These are phyloP conservation scores for Clarireedia homoeocarpa DNA, from an alignment of 2,329 filamentous ascomycete genomes.

Conservation along the genomic window DNA sequence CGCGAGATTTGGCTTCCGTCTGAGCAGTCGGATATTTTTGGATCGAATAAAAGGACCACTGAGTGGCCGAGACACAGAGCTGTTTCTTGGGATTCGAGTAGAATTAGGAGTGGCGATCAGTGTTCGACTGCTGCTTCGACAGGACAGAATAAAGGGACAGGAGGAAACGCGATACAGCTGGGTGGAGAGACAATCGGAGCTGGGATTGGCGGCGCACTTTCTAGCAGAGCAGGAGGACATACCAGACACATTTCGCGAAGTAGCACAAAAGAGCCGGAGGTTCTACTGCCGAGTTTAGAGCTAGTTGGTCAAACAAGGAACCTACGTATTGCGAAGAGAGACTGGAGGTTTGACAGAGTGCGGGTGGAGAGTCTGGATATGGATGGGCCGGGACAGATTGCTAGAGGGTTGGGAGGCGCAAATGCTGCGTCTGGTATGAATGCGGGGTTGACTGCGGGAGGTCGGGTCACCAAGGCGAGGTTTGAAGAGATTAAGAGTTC, in stretches of 20 bases:
- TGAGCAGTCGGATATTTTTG: slow-evolving; percentile 38
- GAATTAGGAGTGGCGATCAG: background rate
- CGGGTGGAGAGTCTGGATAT: slow-evolving; percentile 77
- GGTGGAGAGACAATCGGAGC: no score
- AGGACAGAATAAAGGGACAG: slow-evolving; percentile 12
- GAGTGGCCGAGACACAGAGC: slow-evolving; percentile 20
- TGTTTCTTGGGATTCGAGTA: background rate
- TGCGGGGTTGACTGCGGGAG: slow-evolving; percentile 35
- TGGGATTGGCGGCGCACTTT: no score
- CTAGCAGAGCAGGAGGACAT: no score
- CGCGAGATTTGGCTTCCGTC: slow-evolving; percentile 43
- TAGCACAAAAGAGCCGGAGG: background rate
- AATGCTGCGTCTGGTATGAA: slow-evolving; percentile 17
- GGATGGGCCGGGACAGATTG: slow-evolving; percentile 35
- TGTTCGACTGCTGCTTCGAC: background rate
- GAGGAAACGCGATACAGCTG: background rate
- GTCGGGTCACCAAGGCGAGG: slow-evolving; percentile 70
- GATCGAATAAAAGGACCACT: background rate
- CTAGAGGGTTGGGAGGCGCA: slow-evolving; percentile 37
- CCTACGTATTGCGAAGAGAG: slow-evolving; percentile 42
- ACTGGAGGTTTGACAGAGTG: slow-evolving; percentile 79
- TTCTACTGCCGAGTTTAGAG: slow-evolving; percentile 30
- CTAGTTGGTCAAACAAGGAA: slow-evolving; percentile 21
- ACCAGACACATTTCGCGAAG: background rate
- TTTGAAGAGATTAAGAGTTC: slow-evolving; percentile 48